Conservation (phyloP, 441 rosid species). For the Syzygium malaccense region DNA sequence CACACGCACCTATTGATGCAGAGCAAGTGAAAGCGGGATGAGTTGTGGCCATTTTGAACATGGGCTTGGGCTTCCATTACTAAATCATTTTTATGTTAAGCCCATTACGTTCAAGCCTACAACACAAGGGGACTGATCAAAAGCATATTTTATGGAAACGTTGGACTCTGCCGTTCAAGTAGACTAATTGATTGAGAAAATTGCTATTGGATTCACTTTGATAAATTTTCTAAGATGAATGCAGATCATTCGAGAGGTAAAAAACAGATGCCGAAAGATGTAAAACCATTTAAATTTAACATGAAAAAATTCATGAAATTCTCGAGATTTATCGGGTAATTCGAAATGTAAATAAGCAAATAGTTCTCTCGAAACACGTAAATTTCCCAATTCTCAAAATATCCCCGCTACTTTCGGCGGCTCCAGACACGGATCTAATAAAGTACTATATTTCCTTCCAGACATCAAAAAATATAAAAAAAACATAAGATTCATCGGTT, state of each 20-base stretch:
- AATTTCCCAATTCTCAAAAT: too few relatives aligned
- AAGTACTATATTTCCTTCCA: neutral
- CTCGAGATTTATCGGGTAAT: neutral
- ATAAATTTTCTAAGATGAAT: neutral
- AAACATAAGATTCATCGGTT: neutral
- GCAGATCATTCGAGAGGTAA: neutral
- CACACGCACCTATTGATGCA: too few relatives aligned
- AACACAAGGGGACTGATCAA: too few relatives aligned
- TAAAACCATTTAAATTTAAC: neutral
- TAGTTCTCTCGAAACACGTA: neutral
- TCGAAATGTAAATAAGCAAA: neutral
- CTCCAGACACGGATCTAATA: neutral
- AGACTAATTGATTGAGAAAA: neutral
- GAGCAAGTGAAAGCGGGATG: too few relatives aligned
- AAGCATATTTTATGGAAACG: neutral
- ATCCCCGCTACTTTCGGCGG: too few relatives aligned
- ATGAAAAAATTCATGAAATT: neutral
- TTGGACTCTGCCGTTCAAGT: neutral
- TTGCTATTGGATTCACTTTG: neutral
- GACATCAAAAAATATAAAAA: neutral
- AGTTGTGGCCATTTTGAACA: too few relatives aligned
- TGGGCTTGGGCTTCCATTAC: too few relatives aligned
- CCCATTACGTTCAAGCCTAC: too few relatives aligned
- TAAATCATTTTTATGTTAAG: too few relatives aligned
- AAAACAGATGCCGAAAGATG: neutral